Conservation (phyloP, 176 grass and related monocot genomes). For the Ampelocalamus luodianensis region DNA sequence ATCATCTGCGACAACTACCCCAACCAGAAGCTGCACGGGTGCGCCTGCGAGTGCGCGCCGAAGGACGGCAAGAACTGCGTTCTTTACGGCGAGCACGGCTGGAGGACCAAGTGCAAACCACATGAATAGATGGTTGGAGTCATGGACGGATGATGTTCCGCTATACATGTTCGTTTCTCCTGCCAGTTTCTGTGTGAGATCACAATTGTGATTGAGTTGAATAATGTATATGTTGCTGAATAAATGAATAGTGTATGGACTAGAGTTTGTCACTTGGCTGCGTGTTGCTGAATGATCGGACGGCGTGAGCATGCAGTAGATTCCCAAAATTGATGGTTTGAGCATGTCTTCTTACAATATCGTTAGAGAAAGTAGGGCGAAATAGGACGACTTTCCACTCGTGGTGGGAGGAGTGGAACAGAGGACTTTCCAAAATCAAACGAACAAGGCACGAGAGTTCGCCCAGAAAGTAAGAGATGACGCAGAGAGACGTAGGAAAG, state of each 20-base stretch:
- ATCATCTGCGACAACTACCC: slow-evolving; percentile 55
- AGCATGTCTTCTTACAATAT: no score
- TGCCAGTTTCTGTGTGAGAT: background rate
- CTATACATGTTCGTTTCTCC: background rate
- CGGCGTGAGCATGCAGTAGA: no score
- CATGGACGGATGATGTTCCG: background rate
- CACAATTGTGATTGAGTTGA: background rate
- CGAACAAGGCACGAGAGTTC: no score
- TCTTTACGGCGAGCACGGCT: background rate
- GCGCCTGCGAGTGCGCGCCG: slow-evolving; percentile 37
- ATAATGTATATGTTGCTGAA: background rate
- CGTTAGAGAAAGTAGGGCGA: no score
- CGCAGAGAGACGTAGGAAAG: no score
- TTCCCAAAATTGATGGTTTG: no score
- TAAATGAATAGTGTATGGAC: background rate
- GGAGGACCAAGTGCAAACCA: background rate
- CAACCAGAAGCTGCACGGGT: slow-evolving; percentile 14
- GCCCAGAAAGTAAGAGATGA: no score
- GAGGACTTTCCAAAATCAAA: no score
- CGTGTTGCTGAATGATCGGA: no score
- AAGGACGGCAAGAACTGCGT: slow-evolving; percentile 43
- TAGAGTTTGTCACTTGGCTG: background rate
- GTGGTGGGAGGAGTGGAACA: no score
- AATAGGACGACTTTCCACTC: no score
- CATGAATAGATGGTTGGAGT: background rate